Conservation (phyloP, 805 yeast species). For the Candida awuae region DNA sequence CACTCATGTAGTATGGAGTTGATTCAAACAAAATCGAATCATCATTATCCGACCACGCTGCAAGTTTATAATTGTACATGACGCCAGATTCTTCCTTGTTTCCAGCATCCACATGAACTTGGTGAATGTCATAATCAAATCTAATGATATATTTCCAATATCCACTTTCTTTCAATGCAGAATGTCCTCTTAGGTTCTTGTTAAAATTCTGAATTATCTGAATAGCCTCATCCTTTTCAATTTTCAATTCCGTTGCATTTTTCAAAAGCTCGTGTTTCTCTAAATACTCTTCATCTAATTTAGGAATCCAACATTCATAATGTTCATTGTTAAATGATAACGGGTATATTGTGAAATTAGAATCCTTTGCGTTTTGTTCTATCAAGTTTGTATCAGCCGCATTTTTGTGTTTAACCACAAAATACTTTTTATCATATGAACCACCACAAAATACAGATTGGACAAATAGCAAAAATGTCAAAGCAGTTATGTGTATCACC, state of each 20-base stretch:
- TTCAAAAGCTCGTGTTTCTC: neutral
- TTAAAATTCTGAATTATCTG: constrained; percentile 13
- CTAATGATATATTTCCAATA: constrained; percentile 17
- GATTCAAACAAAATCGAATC: neutral
- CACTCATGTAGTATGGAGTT: constrained; percentile 3
- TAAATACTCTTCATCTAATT: neutral
- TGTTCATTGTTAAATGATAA: neutral
- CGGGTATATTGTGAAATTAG: neutral
- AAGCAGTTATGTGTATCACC: neutral
- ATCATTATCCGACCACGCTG: constrained; percentile 8
- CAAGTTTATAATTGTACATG: constrained; percentile 2
- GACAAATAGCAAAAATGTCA: neutral
- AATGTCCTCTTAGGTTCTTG: neutral
- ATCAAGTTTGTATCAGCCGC: neutral
- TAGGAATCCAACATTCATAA: constrained; percentile 4
- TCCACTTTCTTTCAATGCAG: constrained; percentile 9
- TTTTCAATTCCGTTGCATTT: constrained; percentile 7
- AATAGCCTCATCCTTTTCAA: constrained; percentile 17
- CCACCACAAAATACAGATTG: neutral
- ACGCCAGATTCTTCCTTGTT: neutral
- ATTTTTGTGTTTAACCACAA: neutral
- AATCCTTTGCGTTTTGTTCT: neutral
- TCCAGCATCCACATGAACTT: constrained; percentile 11
- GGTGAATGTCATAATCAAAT: constrained; percentile 10
- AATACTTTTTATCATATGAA: constrained; percentile 1